Conservation (phyloP, 2,329 filamentous ascomycete species). For the Ceratocystis ficicola region DNA sequence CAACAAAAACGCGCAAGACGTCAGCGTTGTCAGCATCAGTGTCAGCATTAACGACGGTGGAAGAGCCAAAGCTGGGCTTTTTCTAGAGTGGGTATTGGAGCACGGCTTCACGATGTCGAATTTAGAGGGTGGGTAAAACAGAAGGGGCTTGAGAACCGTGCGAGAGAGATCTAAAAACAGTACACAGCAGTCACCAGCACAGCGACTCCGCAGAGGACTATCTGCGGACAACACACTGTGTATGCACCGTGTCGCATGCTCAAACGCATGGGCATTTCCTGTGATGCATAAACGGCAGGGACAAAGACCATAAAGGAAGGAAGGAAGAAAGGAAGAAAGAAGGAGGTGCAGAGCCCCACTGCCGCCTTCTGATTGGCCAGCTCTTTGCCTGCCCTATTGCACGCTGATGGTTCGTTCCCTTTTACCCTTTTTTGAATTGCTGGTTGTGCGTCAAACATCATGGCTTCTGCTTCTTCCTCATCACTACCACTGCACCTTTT, state of each 20-base stretch:
- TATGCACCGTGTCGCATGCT: background rate
- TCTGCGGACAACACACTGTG: no score
- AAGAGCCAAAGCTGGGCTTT: background rate
- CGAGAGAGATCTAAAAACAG: background rate
- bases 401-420: background rate
- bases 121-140: background rate
- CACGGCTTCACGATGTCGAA: conserved; percentile 9
- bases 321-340: background rate
- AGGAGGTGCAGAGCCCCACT: conserved; percentile 8
- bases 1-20: background rate
- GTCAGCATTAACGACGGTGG: background rate
- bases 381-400: background rate
- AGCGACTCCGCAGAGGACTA: background rate
- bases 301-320: conserved; percentile 12
- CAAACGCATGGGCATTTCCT: background rate
- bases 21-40: background rate
- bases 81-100: background rate
- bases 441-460: background rate
- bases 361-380: background rate
- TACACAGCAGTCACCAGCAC: background rate
- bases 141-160: background rate
- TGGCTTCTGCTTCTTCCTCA: background rate
- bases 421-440: background rate
- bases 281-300: conserved; percentile 2
- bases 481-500: background rate